A percentile compares a stretch with the other conserved stretches of the same genome.
Conservation (phyloP, 176 grass and related monocot genomes). For the Triticum aestivum region IWGSC_CS_RefSeq_v2.1 NC_057796.1:326919897-326920396, state of each 20-base stretch:
- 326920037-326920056: background rate
- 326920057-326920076: background rate
- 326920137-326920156: constrained; percentile 97
- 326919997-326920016: constrained; percentile 38
- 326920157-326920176: constrained; percentile 96
- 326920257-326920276: constrained; percentile 26
- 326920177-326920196: constrained; percentile 99
- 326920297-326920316: background rate
- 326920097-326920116: constrained; percentile 98
- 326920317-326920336: background rate
- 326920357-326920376: constrained; percentile 91
- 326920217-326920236: constrained; percentile 90
- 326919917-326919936: constrained; percentile 99
- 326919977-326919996: constrained; percentile 97
- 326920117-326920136: constrained; percentile 99
- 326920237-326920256: constrained; percentile 94
- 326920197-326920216: constrained; percentile 76
- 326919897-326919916: constrained; percentile 98
- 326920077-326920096: constrained; percentile 73
- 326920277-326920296: background rate
- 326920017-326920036: background rate
- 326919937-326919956: constrained; percentile 92
- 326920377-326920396: constrained; percentile 98
- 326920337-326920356: constrained; percentile 6
- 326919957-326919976: constrained; percentile 97